Evolutionary conservation across 75 land plant genomes (phyloP).

Genomic region (Picea sitchensis): DNA sequence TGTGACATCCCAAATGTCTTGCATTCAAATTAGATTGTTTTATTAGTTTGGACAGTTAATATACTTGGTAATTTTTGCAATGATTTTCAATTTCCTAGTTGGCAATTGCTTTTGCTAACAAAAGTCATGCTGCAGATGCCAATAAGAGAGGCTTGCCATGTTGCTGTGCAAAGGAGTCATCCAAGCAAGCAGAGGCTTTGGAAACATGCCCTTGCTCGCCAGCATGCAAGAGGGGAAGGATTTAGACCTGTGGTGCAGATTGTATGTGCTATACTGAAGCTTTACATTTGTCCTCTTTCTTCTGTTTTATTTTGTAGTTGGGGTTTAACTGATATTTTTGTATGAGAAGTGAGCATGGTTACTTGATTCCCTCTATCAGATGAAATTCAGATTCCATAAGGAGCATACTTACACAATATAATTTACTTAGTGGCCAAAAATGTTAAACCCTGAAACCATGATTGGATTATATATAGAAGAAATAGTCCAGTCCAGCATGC

Average conservation of each 20-base stretch:
- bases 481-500: background rate
- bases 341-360: background rate
- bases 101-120: background rate
- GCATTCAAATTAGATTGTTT: background rate
- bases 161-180: conserved; percentile 75
- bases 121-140: conserved; percentile 64
- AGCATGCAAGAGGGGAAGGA: conserved; percentile 56
- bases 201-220: conserved; percentile 87
- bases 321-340: too few relatives aligned
- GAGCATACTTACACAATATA: background rate
- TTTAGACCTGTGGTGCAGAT: conserved; percentile 79
- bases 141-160: conserved; percentile 96
- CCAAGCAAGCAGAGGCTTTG: conserved; percentile 84
- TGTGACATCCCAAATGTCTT: background rate
- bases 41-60: background rate
- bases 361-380: background rate
- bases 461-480: background rate
- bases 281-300: background rate
- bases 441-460: background rate
- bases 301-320: background rate
- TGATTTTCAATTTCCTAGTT: background rate
- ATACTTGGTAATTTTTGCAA: background rate
- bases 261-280: conserved; percentile 37
- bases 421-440: background rate
- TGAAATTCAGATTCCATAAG: background rate